Evolutionary conservation across 2,329 filamentous ascomycete species (phyloP).

Genomic region (Ramularia collo-cygni): DNA sequence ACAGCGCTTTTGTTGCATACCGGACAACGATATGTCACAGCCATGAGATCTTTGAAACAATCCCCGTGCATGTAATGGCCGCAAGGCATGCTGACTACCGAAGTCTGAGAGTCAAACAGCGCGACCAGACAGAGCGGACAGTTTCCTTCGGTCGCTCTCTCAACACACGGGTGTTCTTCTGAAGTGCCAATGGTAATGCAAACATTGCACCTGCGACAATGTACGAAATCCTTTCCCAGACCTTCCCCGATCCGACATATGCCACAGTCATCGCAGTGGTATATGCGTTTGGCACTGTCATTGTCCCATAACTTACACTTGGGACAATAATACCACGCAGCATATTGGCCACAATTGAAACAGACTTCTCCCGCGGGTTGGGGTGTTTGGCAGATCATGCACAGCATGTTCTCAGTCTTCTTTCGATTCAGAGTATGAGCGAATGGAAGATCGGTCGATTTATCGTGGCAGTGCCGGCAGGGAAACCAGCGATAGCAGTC

Average conservation of each 20-base stretch:
- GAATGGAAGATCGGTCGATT: conserved; percentile 55
- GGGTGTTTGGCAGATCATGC: conserved; percentile 85
- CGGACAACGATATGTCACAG: conserved; percentile 87
- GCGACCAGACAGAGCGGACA: conserved; percentile 97
- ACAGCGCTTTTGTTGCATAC: conserved; percentile 95
- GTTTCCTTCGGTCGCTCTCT: conserved; percentile 87
- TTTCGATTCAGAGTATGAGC: conserved; percentile 60
- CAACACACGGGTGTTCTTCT: conserved; percentile 84
- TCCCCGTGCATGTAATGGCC: conserved; percentile 91
- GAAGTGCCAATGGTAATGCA: conserved; percentile 88
- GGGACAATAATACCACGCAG: conserved; percentile 86
- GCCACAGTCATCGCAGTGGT: conserved; percentile 92
- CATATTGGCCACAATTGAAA: conserved; percentile 64
- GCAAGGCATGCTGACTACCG: conserved; percentile 90
- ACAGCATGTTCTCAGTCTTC: conserved; percentile 91
- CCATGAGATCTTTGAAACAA: conserved; percentile 84
- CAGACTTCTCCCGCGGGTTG: conserved; percentile 77
- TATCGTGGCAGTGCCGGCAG: conserved; percentile 91
- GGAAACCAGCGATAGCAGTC: conserved; percentile 89
- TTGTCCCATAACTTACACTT: conserved; percentile 98
- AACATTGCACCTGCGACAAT: conserved; percentile 95
- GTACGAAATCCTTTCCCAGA: conserved; percentile 92
- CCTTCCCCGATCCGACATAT: conserved; percentile 89
- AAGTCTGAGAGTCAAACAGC: conserved; percentile 83
- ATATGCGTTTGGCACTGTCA: conserved; percentile 81